Evolutionary conservation across 2,329 filamentous ascomycete species (phyloP).

Genomic region (Ascochyta rabiei): DNA sequence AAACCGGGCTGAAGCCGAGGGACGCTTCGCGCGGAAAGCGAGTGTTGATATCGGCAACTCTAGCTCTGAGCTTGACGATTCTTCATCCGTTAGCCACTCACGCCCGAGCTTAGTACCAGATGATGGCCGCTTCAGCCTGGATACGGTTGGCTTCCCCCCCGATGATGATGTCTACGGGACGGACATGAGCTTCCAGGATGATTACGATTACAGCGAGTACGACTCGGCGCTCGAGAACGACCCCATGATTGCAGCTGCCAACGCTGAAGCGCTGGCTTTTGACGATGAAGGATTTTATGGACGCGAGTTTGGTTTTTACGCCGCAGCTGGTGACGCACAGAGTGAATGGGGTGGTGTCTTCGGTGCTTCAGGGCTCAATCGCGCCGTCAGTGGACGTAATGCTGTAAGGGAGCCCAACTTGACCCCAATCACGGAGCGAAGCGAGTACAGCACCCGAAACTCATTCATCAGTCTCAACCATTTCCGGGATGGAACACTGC

Average conservation of each 20-base stretch:
- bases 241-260: slow-evolving; percentile 90
- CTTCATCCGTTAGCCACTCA: slow-evolving; percentile 41
- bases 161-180: slow-evolving; percentile 44
- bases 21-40: slow-evolving; percentile 71
- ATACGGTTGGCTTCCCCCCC: slow-evolving; percentile 47
- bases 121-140: slow-evolving; percentile 57
- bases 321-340: slow-evolving; percentile 61
- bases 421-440: slow-evolving; percentile 94
- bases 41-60: slow-evolving; percentile 49
- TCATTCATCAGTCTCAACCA: slow-evolving; percentile 78
- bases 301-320: slow-evolving; percentile 96
- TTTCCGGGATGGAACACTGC: slow-evolving; percentile 54
- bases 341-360: slow-evolving; percentile 89
- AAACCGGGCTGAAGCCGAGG: slow-evolving; percentile 74
- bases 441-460: slow-evolving; percentile 94
- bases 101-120: slow-evolving; percentile 56
- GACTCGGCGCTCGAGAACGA: slow-evolving; percentile 66
- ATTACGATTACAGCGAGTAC: slow-evolving; percentile 65
- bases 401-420: slow-evolving; percentile 81
- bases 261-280: slow-evolving; percentile 88
- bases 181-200: slow-evolving; percentile 48
- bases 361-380: slow-evolving; percentile 70
- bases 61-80: slow-evolving; percentile 43
- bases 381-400: slow-evolving; percentile 71
- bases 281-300: slow-evolving; percentile 96